These are phyloP conservation scores for Leptoxyphium fumago DNA, from an alignment of 2,329 filamentous ascomycete genomes.

Conservation along the genomic window DNA sequence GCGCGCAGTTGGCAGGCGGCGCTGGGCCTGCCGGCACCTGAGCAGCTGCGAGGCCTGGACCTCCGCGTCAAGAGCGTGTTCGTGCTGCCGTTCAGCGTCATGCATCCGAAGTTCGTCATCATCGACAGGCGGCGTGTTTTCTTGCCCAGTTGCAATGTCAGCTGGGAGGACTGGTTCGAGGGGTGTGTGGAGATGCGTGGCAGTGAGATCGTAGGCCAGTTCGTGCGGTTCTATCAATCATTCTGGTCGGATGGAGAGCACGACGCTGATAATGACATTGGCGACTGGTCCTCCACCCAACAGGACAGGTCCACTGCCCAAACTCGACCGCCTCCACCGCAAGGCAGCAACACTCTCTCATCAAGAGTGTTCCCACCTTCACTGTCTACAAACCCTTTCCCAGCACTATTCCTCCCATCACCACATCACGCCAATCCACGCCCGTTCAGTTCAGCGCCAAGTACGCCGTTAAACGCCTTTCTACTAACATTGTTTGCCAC, in stretches of 20 bases:
- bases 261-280: background rate
- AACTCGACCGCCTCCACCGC: background rate
- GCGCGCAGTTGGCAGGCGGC: conserved; percentile 42
- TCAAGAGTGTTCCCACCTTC: background rate
- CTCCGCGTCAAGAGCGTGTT: conserved; percentile 64
- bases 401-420: conserved; percentile 56
- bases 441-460: conserved; percentile 47
- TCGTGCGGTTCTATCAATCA: conserved; percentile 49
- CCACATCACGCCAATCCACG: conserved; percentile 54
- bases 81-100: conserved; percentile 66
- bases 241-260: conserved; percentile 44
- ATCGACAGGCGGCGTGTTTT: conserved; percentile 53
- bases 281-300: background rate
- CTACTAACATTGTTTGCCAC: conserved; percentile 43
- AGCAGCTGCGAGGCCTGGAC: conserved; percentile 45
- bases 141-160: conserved; percentile 69
- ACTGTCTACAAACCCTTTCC: conserved; percentile 16
- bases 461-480: conserved; percentile 53
- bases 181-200: conserved; percentile 56
- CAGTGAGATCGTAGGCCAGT: conserved; percentile 38
- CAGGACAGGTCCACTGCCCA: background rate
- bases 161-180: conserved; percentile 81
- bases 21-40: conserved; percentile 48
- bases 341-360: background rate
- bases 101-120: conserved; percentile 74